Percentiles rank a stretch among this genome's conserved stretches.
Evolutionary conservation across 2,329 filamentous ascomycete species (phyloP).

Genomic region (Trichoderma brevicompactum): DNA sequence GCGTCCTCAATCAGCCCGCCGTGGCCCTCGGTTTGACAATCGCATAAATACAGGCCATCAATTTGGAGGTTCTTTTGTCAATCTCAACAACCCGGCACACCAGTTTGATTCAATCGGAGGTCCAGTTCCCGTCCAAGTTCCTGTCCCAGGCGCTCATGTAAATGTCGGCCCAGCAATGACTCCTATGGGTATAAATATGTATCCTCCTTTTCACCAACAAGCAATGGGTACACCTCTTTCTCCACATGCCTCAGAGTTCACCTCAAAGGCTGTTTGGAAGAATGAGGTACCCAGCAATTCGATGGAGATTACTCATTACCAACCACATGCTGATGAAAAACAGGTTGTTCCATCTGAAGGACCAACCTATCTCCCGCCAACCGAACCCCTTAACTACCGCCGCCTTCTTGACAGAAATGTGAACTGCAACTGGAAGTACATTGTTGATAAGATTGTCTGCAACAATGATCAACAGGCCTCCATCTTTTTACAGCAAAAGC

Average conservation of each 20-base stretch:
- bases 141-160: constrained; percentile 38
- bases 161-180: constrained; percentile 43
- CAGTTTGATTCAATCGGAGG: constrained; percentile 46
- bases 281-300: constrained; percentile 50
- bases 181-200: constrained; percentile 50
- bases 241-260: constrained; percentile 76
- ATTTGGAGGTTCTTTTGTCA: constrained; percentile 43
- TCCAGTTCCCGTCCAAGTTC: constrained; percentile 34
- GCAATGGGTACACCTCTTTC: constrained; percentile 69
- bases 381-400: constrained; percentile 94
- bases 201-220: constrained; percentile 57
- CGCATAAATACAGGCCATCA: constrained; percentile 46
- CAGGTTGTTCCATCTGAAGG: constrained; percentile 58
- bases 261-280: constrained; percentile 60
- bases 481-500: constrained; percentile 98
- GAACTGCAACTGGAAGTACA: constrained; percentile 99
- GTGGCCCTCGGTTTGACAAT: constrained; percentile 53
- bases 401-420: constrained; percentile 93
- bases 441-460: constrained; percentile 99
- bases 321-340: constrained; percentile 31
- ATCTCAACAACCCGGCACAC: constrained; percentile 36
- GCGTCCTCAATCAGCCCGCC: constrained; percentile 50
- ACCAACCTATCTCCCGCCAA: constrained; percentile 81
- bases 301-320: constrained; percentile 30
- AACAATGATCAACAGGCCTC: constrained; percentile 99